A percentile compares a stretch with the other conserved stretches of the same genome.
Evolutionary conservation across 257 asterid species (phyloP).

Genomic region (Verbena officinalis): DNA sequence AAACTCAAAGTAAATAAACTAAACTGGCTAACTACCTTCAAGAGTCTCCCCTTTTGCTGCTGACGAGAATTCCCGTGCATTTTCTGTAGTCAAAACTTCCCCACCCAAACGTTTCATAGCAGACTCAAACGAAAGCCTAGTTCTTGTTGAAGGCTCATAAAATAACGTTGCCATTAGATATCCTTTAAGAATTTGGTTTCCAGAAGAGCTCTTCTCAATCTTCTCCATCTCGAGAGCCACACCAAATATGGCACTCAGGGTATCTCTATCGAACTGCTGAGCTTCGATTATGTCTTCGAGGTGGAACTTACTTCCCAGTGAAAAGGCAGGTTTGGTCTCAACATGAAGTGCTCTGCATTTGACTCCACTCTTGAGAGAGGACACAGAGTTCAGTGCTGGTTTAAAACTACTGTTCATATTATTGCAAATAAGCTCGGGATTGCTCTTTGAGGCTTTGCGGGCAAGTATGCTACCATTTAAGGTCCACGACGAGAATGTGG

Average conservation of each 20-base stretch:
- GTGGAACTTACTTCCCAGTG: slow-evolving; percentile 60
- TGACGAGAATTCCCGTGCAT: slow-evolving; percentile 94
- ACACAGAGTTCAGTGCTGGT: slow-evolving; percentile 21
- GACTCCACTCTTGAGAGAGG: slow-evolving; percentile 27
- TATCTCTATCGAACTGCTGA: slow-evolving; percentile 84
- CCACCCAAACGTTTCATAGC: slow-evolving; percentile 90
- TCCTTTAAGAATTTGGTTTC: slow-evolving; percentile 79
- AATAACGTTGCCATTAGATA: slow-evolving; percentile 90
- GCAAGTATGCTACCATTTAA: slow-evolving; percentile 28
- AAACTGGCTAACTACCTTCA: slow-evolving; percentile 67
- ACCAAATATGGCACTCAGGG: slow-evolving; percentile 77
- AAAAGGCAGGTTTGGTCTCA: slow-evolving; percentile 38
- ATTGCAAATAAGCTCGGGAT: slow-evolving; percentile 32
- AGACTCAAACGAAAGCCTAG: slow-evolving; percentile 97
- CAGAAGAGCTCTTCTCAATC: slow-evolving; percentile 71
- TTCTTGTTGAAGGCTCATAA: slow-evolving; percentile 94
- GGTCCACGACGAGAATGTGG: slow-evolving; percentile 42
- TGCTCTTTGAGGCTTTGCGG: slow-evolving; percentile 29
- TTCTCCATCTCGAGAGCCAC: slow-evolving; percentile 93
- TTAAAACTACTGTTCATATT: slow-evolving; percentile 17
- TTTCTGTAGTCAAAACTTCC: slow-evolving; percentile 92
- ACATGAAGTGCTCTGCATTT: slow-evolving; percentile 57
- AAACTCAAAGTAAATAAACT: slow-evolving; percentile 10
- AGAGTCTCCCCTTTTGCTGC: slow-evolving; percentile 99
- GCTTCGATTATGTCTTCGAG: slow-evolving; percentile 85